Base-by-base conservation (phyloP, 2,329 filamentous ascomycete genomes). In the Clarireedia homoeocarpa region DNA sequence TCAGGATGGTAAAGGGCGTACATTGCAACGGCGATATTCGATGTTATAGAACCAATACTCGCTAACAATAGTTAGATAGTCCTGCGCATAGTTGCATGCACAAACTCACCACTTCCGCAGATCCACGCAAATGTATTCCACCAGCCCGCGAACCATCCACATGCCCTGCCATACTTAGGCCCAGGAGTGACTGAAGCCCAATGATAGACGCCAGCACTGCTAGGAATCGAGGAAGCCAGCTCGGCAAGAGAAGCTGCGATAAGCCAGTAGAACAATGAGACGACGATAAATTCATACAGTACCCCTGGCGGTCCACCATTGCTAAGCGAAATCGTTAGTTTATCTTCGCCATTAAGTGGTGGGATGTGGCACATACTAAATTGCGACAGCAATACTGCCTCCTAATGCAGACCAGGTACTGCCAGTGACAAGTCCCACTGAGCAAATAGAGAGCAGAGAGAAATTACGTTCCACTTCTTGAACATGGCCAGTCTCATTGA, bases 301-400 rank as follows among this genome's bases (percentile, higher is more conserved):
- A 83, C 77, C 14, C 81, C 81, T 0, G 82, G 77, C 0, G 81
- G 78, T 0, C 83, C 83, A 59, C 83, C 83, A 69, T 85, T 84
- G 64, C 73, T 76, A 83, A 74, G 23, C 77, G 77, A 48, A 3
- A 76, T 42, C 9, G 57, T 44, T 57, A 53, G 44, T 17, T 6
- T 7, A 6, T 52, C 26, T 38, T 20, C 12, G 6, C 6, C n/a
- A 47, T 47, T 10, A 20, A 47, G 10, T 4, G 10, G 17, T 14
- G 6, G 10, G 4, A 20, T 17, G 23, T 5, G 38, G 7, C 7
- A 51, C 54, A 53, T 51, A 60, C 61, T 65, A 65, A 26, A 66
- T 65, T 2, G 63, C 61, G 39, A 63, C 59, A 26, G 75, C 73
- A 62, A 77, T 74, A 26, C 70, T 73, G n/a, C 74, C 74, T 52